Evolutionary conservation across 805 yeast genomes (phyloP), one percentile per base, ranked within the genome.

Genomic region (Wickerhamomyces subpelliculosus): DNA sequence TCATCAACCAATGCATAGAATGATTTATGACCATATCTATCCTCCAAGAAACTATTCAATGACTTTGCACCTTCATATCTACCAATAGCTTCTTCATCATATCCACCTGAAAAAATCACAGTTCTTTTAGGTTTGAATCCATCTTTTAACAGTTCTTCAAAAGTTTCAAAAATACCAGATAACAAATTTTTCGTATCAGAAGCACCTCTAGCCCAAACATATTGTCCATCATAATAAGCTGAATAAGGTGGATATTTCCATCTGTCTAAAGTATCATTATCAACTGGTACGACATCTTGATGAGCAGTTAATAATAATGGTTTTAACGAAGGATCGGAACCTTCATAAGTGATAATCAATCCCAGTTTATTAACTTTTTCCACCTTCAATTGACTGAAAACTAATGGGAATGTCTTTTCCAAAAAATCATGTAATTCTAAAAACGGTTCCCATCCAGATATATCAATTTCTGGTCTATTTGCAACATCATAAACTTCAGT

Each of bases 261-360:
- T 37, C 72, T 62, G 20, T 58, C 62, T 28, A 68, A 58, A 0
- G 87, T 75, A 20, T 68, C 73, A 13, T 57, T 54, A 52, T 78
- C 83, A 5, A 84, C 83, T 1, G 95, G 95, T 13, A 86, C 95
- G 3, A 81, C 86, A 54, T 85, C 95, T 54, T 80, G 85, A 55
- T 86, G 95, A 3, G 93, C 89, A 58, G 81, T 73, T 32, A 84
- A 62, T 58, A 86, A 49, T 14, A 80, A 48, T 7, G 95, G 95
- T 52, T 80, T 76, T 46, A 79, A 60, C 2, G 55, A 42, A 3
- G 51, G 21, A 30, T 72, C 52, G 4, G 72, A 54, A 9, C 95
- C 95, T 42, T 70, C 56, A 73, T 83, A 75, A 18, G 84, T 78
- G 52, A 67, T 70, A 4, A 86, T 65, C 37, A 85, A 59, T 4